Evolutionary conservation across 148 eudicot species (phyloP), one percentile per base, ranked within the genome.

Genomic region (Hydrangea macrophylla): DNA sequence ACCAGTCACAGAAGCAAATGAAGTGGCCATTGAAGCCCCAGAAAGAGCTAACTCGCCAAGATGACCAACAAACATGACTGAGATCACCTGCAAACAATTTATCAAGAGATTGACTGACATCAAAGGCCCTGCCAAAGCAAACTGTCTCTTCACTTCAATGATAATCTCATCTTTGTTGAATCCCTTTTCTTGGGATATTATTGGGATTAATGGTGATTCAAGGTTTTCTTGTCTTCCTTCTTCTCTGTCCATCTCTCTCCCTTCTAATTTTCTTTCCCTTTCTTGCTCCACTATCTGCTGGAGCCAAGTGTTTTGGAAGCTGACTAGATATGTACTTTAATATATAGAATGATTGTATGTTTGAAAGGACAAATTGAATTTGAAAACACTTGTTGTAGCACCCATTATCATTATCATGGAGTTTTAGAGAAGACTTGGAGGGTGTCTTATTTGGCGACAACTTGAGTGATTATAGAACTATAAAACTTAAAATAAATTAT

Each of bases 21-120:
- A 77, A 50, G 76, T 77, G 42, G 76, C 80, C 76, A 77, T 67
- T 15, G 80, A 72, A 31, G 80, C 80, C 9, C 76, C 73, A 8
- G 80, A 72, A 22, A 77, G 80, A 32, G 80, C 65, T 15, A 77
- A 22, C 23, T 77, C 80, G 20, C 80, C 76, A 6, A 61, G 73
- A 61, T 77, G 80, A 27, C 80, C 80, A 22, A 76, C 80, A 27
- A 76, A 76, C 80, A 76, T 76, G 8, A 76, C 72, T 15, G 80
- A 76, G 9, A 76, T 71, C 28, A 69, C 64, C 55, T 66, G 72
- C 25, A 76, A 30, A 18, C 70, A 64, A 31, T 58, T 37, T 54
- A 66, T 7, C 44, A 76, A 53, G 2, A 76, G 68, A 48, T 67
- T 76, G 20, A 76, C 75, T 7, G 48, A 65, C 67, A 76, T 44